A percentile compares a stretch with the other conserved stretches of the same genome.
phyloP scores from a whole-genome alignment of 2,329 filamentous ascomycete species.

The Zasmidium citrigriseum region DNA sequence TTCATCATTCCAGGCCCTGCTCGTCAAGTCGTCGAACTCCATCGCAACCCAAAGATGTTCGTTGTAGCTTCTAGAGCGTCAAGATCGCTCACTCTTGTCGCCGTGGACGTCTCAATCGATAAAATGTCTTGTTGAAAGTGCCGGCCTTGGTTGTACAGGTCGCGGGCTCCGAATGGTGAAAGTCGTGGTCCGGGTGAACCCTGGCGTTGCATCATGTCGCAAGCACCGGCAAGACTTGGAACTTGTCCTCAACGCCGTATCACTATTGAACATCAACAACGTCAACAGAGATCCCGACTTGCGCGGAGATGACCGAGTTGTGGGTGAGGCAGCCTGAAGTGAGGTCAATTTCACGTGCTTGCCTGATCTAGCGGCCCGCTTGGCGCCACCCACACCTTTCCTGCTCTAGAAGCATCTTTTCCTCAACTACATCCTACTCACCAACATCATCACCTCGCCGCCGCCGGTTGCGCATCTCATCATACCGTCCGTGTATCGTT shows the following conservation, averaged over 20 bases:
- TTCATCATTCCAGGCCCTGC: too few relatives aligned
- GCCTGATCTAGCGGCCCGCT: slow-evolving; percentile 5
- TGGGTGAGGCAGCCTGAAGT: background rate
- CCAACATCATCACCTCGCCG: slow-evolving; percentile 21
- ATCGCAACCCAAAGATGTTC: too few relatives aligned
- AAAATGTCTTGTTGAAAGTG: too few relatives aligned
- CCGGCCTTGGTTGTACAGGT: slow-evolving; percentile 1
- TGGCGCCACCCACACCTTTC: slow-evolving; percentile 8
- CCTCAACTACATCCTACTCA: slow-evolving; percentile 67
- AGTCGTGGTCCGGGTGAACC: slow-evolving; percentile 9
- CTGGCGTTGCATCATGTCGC: background rate
- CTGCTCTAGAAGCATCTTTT: slow-evolving; percentile 54
- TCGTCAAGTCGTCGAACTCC: too few relatives aligned
- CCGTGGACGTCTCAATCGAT: too few relatives aligned
- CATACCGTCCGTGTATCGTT: background rate
- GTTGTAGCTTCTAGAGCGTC: too few relatives aligned
- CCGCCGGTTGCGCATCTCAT: slow-evolving; percentile 6
- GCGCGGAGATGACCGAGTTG: background rate
- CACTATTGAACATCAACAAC: background rate
- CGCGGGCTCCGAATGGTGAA: background rate
- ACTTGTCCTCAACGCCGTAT: background rate
- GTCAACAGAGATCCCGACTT: background rate
- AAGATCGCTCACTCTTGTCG: too few relatives aligned
- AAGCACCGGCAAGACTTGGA: background rate
- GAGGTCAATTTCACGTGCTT: slow-evolving; percentile 5